Evolutionary conservation across 129 eudicot genomes (phyloP), one percentile per base, ranked within the genome.

Genomic region (Tanacetum coccineum): DNA sequence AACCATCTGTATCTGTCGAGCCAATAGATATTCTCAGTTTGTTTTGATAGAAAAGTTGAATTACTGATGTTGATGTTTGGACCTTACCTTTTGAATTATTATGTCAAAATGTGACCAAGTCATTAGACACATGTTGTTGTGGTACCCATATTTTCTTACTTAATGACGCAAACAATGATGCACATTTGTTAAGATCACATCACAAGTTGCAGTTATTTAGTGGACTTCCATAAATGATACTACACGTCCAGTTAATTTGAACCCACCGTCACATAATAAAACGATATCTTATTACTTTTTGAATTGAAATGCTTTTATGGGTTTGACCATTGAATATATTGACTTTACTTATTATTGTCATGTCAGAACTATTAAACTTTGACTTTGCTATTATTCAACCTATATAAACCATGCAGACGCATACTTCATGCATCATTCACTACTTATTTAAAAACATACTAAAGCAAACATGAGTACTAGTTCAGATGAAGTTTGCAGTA

Each of bases 401-500:
- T 76, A 80, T 76, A 75, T 81, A 80, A 80, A 28, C 73, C 73
- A 56, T 54, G 17, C 7, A 13, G 47, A 28, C 12, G n/a, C 53
- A 48, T 13, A 59, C 39, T n/a, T 21, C 39, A 63, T 42, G 66
- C 62, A 55, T 55, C 66, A 18, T 49, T 18, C 46, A 59, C 48
- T 52, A 50, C 13, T 45, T 9, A 36, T 59, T 20, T 50, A 8
- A 25, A 21, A 48, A n/a, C 21, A 19, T 11, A 13, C 1, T 39
- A 1, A 14, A 6, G 17, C 55, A 32, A 55, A 50, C 63, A 85
- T 82, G 92, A 86, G 88, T 64, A 48, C 64, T 2, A 74, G 74
- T 68, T 77, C 86, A 32, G 88, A 86, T 28, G 93, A 82, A 53
- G 76, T 70, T 28, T 62, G 67, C 15, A 66, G 57, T 51, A 28